These are phyloP conservation scores for Wickerhamiella azyma DNA, from an alignment of 805 yeast species.

Conservation along the genomic window DNA sequence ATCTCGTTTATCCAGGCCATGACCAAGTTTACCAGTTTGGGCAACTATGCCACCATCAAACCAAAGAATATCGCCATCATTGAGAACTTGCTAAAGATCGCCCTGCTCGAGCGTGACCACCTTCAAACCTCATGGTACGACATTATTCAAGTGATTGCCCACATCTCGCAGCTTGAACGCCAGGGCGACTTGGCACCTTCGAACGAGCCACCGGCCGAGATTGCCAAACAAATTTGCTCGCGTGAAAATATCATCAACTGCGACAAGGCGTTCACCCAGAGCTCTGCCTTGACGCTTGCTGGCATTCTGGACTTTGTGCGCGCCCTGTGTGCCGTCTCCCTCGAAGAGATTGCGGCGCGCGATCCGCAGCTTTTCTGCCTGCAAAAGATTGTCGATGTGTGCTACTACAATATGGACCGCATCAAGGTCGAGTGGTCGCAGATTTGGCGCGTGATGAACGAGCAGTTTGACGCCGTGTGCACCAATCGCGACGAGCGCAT, in stretches of 20 bases:
- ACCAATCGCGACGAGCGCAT: constrained; percentile 64
- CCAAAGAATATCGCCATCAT: constrained; percentile 73
- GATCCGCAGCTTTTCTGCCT: constrained; percentile 85
- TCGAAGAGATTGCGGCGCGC: constrained; percentile 82
- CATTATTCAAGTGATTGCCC: constrained; percentile 48
- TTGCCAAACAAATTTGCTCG: constrained; percentile 24
- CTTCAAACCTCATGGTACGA: constrained; percentile 74
- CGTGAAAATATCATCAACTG: constrained; percentile 36
- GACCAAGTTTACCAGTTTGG: constrained; percentile 71
- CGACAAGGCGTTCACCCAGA: constrained; percentile 77
- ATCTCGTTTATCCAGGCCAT: constrained; percentile 82
- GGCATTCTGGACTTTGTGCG: constrained; percentile 79
- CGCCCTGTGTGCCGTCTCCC: constrained; percentile 73
- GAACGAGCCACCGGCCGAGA: constrained; percentile 27
- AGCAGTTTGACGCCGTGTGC: constrained; percentile 72
- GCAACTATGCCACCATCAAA: constrained; percentile 64
- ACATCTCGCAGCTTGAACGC: constrained; percentile 71
- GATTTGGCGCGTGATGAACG: constrained; percentile 88
- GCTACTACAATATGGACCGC: constrained; percentile 94
- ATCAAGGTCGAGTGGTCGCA: constrained; percentile 94
- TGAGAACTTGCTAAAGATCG: constrained; percentile 55
- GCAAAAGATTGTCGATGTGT: constrained; percentile 92
- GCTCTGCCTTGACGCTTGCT: constrained; percentile 62
- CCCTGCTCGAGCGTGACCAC: constrained; percentile 65
- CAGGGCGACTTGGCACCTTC: too few species aligned